phyloP scores from a whole-genome alignment of 805 yeast genomes.

The Pichia membranifaciens region DNA sequence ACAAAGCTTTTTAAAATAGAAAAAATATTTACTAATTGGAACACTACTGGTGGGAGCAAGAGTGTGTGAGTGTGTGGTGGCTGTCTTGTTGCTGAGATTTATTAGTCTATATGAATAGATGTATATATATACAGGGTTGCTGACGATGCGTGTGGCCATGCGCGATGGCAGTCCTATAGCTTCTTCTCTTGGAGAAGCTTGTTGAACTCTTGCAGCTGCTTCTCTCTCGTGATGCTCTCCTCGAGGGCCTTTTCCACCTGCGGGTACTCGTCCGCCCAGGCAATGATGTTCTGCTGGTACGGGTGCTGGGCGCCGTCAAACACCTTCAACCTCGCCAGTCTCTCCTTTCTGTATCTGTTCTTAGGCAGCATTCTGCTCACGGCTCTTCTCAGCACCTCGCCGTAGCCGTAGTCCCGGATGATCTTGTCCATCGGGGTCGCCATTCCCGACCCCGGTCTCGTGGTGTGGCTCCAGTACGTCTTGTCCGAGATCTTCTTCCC shows the following conservation, averaged over 20 bases:
- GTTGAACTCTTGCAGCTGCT: slow-evolving; percentile 22
- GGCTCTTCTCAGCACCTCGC: slow-evolving; percentile 81
- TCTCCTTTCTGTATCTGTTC: slow-evolving; percentile 69
- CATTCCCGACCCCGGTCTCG: slow-evolving; percentile 84
- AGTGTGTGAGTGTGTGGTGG: too few relatives aligned
- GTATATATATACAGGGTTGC: neutral
- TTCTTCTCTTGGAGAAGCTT: slow-evolving; percentile 24
- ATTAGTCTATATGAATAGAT: neutral
- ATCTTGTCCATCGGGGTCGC: slow-evolving; percentile 75
- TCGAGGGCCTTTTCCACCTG: slow-evolving; percentile 40
- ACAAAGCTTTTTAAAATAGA: neutral
- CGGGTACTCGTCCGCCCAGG: slow-evolving; percentile 74
- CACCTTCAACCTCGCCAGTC: slow-evolving; percentile 79
- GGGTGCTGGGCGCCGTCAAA: slow-evolving; percentile 89
- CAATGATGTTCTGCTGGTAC: slow-evolving; percentile 73
- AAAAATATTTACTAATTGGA: neutral
- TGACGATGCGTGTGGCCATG: too few relatives aligned
- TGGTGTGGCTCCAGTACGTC: slow-evolving; percentile 83
- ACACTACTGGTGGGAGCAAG: too few relatives aligned
- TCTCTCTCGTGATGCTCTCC: slow-evolving; percentile 30
- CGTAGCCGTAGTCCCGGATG: slow-evolving; percentile 72
- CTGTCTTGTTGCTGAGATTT: too few relatives aligned
- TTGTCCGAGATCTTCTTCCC: slow-evolving; percentile 81
- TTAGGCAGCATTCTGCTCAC: slow-evolving; percentile 96
- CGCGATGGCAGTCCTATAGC: slow-evolving; percentile 4